phyloP scores from a whole-genome alignment of 2,329 filamentous ascomycete species.

The Colletotrichum spaethianum region DNA sequence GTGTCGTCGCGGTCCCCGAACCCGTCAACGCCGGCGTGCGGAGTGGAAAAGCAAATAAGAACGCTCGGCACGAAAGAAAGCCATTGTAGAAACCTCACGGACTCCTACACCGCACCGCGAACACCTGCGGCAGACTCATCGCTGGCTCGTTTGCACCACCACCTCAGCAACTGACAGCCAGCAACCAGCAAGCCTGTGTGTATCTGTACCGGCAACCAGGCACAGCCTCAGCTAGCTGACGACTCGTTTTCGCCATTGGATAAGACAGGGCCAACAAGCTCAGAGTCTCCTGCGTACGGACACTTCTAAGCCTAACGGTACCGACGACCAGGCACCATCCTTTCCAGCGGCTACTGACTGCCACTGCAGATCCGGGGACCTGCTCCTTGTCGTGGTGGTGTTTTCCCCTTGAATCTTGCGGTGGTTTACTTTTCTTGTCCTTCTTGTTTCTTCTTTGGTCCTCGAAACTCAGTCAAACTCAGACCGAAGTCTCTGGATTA shows the following conservation, averaged over 20 bases:
- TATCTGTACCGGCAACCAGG: neutral
- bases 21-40: neutral
- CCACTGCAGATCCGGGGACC: conserved; percentile 24
- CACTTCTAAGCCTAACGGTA: conserved; percentile 1
- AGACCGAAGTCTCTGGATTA: neutral
- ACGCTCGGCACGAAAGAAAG: neutral
- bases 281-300: neutral
- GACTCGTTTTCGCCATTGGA: conserved; percentile 40
- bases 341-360: conserved; percentile 3
- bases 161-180: conserved; percentile 3
- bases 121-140: neutral
- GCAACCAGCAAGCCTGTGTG: neutral
- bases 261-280: neutral
- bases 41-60: neutral
- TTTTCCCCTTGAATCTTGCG: neutral
- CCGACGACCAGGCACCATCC: conserved; percentile 21
- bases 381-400: neutral
- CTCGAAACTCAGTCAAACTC: neutral
- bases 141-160: conserved; percentile 3
- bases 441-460: conserved; percentile 14
- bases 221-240: conserved; percentile 37
- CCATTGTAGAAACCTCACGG: neutral
- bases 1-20: conserved; percentile 19
- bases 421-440: neutral
- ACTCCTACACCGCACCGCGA: neutral